A percentile compares a stretch with the other conserved stretches of the same genome.
phyloP scores from a whole-genome alignment of 192 early-diverging fungal species.

The Chytriomyces confervae region DNA sequence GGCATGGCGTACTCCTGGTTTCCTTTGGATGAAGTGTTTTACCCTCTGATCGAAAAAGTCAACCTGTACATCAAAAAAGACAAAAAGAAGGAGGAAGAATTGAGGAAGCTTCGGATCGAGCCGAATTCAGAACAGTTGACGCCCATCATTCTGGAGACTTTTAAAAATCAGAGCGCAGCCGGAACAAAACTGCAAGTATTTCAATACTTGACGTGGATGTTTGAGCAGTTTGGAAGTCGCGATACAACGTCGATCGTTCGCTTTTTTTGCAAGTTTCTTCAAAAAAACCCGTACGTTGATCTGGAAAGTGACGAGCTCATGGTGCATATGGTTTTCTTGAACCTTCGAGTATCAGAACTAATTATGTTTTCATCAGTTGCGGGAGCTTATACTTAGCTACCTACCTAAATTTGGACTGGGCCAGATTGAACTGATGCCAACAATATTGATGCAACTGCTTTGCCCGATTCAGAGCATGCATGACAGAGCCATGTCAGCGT shows the following conservation, averaged over 20 bases:
- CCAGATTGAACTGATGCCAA: conserved; percentile 43
- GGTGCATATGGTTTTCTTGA: conserved; percentile 7
- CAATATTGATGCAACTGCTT: conserved; percentile 40
- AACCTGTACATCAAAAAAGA: conserved; percentile 26
- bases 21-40: conserved; percentile 50
- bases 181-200: conserved; percentile 40
- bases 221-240: conserved; percentile 43
- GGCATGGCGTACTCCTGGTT: conserved; percentile 51
- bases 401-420: conserved; percentile 33
- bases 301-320: not conserved
- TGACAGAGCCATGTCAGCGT: not conserved
- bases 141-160: conserved; percentile 32
- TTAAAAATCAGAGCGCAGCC: not conserved
- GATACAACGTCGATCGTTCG: conserved; percentile 38
- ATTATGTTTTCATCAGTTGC: conserved; percentile 21
- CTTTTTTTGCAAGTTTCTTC: conserved; percentile 38
- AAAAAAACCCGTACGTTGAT: conserved; percentile 16
- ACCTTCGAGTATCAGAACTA: not conserved
- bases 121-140: conserved; percentile 26
- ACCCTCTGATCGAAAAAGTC: conserved; percentile 27
- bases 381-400: conserved; percentile 38
- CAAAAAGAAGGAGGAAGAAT: conserved; percentile 24
- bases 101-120: conserved; percentile 33
- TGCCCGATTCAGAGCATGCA: conserved; percentile 30
- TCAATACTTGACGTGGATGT: conserved; percentile 51